Conservation (phyloP, 164 flowering plant species). For the Stephania japonica region DNA sequence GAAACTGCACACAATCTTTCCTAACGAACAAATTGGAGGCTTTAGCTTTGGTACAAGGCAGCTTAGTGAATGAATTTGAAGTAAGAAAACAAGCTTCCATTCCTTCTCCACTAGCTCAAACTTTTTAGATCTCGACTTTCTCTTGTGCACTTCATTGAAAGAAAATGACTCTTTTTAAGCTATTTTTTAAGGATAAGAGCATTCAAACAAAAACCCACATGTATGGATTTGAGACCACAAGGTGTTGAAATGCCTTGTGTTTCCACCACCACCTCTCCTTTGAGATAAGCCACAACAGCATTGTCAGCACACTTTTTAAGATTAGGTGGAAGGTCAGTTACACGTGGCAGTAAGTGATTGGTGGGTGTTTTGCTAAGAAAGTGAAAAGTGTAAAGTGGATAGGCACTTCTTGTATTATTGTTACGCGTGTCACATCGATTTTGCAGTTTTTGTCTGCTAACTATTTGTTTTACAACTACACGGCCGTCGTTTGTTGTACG, state of each 20-base stretch:
- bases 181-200: neutral
- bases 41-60: slow-evolving; percentile 27
- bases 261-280: slow-evolving; percentile 4
- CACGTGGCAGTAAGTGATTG: neutral
- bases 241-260: neutral
- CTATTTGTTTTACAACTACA: neutral
- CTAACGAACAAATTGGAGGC: slow-evolving; percentile 10
- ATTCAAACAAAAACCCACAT: neutral
- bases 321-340: neutral
- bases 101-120: slow-evolving; percentile 2
- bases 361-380: neutral
- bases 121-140: neutral
- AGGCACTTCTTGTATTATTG: neutral
- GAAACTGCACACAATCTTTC: slow-evolving; percentile 12
- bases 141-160: neutral
- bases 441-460: neutral
- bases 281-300: neutral
- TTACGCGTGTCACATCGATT: neutral
- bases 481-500: neutral
- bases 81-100: slow-evolving; percentile 63
- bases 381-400: neutral
- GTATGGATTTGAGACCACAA: slow-evolving; percentile 4
- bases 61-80: slow-evolving; percentile 39
- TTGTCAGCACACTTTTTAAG: neutral
- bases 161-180: neutral